phyloP scores from a whole-genome alignment of 2,329 filamentous ascomycete genomes.

The Claviceps lovelessii region DNA sequence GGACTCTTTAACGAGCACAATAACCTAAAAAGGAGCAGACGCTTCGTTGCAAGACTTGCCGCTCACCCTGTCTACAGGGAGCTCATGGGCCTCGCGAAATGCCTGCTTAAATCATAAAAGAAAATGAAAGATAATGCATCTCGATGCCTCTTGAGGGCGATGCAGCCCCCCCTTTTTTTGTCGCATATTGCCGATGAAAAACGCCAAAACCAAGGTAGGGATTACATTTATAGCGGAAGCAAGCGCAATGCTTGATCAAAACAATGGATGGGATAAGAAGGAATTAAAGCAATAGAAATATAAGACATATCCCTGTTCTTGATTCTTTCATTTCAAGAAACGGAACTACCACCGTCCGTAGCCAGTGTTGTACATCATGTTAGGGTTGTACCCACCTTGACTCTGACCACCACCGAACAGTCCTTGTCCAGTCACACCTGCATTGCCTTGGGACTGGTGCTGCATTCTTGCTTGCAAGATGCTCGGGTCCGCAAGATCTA shows the following conservation, averaged over 20 bases:
- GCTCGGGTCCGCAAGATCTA: constrained; percentile 99
- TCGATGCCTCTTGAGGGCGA: constrained; percentile 15
- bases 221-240: constrained; percentile 7
- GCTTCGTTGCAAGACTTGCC: constrained; percentile 18
- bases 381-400: constrained; percentile 90
- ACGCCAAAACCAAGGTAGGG: constrained; percentile 12
- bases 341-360: constrained; percentile 50
- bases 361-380: constrained; percentile 67
- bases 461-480: constrained; percentile 97
- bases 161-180: constrained; percentile 7
- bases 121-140: constrained; percentile 9
- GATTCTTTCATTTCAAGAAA: neutral
- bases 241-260: constrained; percentile 11
- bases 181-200: constrained; percentile 14
- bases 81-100: constrained; percentile 14
- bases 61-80: constrained; percentile 13
- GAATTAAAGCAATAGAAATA: constrained; percentile 5
- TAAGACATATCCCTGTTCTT: constrained; percentile 5
- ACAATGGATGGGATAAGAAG: constrained; percentile 6
- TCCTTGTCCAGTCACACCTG: constrained; percentile 62
- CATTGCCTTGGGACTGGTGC: constrained; percentile 68
- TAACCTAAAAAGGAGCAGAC: constrained; percentile 14
- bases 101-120: constrained; percentile 18
- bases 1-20: constrained; percentile 9
- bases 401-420: constrained; percentile 74